Base-by-base conservation (phyloP, 495 filamentous ascomycete species). In the Penicillium soppii region DNA sequence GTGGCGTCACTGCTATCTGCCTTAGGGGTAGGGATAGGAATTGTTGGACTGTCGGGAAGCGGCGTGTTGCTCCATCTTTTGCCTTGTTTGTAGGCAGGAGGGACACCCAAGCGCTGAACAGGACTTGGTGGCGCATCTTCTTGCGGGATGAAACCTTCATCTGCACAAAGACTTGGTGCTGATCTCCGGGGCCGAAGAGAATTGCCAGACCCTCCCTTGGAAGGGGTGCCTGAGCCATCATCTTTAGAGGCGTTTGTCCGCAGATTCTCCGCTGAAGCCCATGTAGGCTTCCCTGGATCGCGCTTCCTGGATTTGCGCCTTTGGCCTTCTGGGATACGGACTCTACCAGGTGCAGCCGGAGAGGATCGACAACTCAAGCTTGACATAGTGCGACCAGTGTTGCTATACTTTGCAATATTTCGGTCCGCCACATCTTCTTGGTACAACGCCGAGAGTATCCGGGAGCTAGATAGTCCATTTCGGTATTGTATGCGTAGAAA, bases 341-440 rank as follows among this genome's bases (percentile, higher is more conserved):
- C 54, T 13, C 53, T 47, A 10, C 57, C 58, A 45, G 58, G 53
- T 3, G 65, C 50, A 33, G 58, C 50, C 9, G 57, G 57, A 13
- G 62, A 59, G n/a, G 65, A 63, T 25, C 44, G 62, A 29, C 15
- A 58, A 40, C 62, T 63, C 15, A 61, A 33, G 22, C 48, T 46
- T 5, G 68, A 66, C 9, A 57, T 47, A 7, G 69, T 65, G n/a
- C 59, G 53, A 16, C 33, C 41, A 42, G 48, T 47, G 4, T 37
- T 54, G 9, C 50, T 41, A 56, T 60, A 65, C 36, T 65, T 66
- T 8, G 67, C 55, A 44, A 72, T 72, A 29, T 75, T 77, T 21
- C 71, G 59, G 43, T 75, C 72, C 20, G 74, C 69, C 16, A 73
- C 74, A 58, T 77, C 71, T 45, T 75, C 74, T 43, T 75, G 71